Evolutionary conservation across 805 yeast genomes (phyloP).

Genomic region (Yarrowia divulgata): DNA sequence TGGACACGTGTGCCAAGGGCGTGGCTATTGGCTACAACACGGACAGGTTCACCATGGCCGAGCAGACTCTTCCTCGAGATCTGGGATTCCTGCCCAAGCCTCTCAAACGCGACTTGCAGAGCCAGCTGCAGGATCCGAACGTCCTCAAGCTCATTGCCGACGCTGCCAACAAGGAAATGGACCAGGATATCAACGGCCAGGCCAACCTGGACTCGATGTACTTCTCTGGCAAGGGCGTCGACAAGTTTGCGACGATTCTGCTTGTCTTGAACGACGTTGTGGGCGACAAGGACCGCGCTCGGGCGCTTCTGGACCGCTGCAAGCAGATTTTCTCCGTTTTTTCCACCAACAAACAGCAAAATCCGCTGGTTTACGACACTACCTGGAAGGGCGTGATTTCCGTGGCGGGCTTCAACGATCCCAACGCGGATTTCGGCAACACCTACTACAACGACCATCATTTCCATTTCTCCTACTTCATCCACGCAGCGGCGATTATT

Average conservation of each 20-base stretch:
- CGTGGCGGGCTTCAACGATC: constrained; percentile 60
- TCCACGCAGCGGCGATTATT: constrained; percentile 82
- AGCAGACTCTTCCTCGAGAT: constrained; percentile 50
- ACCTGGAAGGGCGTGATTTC: constrained; percentile 82
- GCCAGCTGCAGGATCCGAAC: constrained; percentile 52
- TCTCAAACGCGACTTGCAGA: constrained; percentile 52
- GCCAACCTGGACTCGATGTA: constrained; percentile 81
- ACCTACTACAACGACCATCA: constrained; percentile 86
- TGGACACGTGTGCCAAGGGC: constrained; percentile 59
- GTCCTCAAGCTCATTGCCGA: constrained; percentile 51
- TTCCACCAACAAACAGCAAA: constrained; percentile 64
- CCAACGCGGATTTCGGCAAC: constrained; percentile 74
- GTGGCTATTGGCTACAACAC: constrained; percentile 49
- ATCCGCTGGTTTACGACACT: constrained; percentile 74
- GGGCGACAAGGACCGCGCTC: constrained; percentile 59
- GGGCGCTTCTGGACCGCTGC: constrained; percentile 59
- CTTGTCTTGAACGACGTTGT: constrained; percentile 69
- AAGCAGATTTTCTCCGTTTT: constrained; percentile 71
- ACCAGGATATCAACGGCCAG: constrained; percentile 57
- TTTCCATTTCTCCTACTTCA: constrained; percentile 84
- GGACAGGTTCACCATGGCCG: constrained; percentile 49
- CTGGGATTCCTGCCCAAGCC: constrained; percentile 64
- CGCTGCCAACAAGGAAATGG: constrained; percentile 57
- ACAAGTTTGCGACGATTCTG: constrained; percentile 81
- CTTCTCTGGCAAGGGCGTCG: constrained; percentile 81